A percentile compares a stretch with the other conserved stretches of the same genome.
Conservation (phyloP, 805 yeast genomes). For the Ogataea glucozyma region DNA sequence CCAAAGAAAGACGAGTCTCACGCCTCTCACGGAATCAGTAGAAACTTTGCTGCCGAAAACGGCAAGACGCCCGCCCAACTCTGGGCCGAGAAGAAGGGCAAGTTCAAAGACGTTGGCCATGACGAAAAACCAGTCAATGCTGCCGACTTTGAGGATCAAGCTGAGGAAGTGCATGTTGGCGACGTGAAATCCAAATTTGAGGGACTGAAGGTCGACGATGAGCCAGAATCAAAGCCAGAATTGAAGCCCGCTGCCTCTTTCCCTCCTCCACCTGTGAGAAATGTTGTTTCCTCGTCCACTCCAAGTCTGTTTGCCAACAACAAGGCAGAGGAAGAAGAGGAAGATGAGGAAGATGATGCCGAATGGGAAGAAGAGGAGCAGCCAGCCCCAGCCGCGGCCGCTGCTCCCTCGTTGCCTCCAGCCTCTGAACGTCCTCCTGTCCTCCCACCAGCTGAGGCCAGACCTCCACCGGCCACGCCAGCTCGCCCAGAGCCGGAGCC, state of each 20-base stretch:
- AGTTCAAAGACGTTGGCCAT: slow-evolving; percentile 47
- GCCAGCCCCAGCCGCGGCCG: slow-evolving; percentile 30
- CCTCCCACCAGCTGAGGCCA: slow-evolving; percentile 10
- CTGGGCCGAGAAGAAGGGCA: slow-evolving; percentile 91
- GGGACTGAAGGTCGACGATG: slow-evolving; percentile 27
- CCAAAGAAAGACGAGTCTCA: slow-evolving; percentile 43
- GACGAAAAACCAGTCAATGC: slow-evolving; percentile 36
- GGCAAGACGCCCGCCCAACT: slow-evolving; percentile 94
- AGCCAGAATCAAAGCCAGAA: slow-evolving; percentile 26
- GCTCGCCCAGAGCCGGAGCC: slow-evolving; percentile 26
- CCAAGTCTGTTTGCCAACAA: slow-evolving; percentile 13
- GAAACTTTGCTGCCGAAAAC: slow-evolving; percentile 61
- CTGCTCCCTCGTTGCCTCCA: slow-evolving; percentile 12
- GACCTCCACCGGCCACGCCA: slow-evolving; percentile 24
- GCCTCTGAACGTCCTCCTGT: slow-evolving; percentile 20
- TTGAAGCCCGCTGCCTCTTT: slow-evolving; percentile 14
- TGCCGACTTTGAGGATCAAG: slow-evolving; percentile 20
- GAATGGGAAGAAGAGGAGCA: slow-evolving; percentile 29
- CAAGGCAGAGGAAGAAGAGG: slow-evolving; percentile 21
- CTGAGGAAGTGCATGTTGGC: slow-evolving; percentile 34
- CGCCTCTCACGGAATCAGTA: slow-evolving; percentile 58
- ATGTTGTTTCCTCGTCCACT: slow-evolving; percentile 10
- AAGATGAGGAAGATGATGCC: slow-evolving; percentile 25
- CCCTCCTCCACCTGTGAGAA: slow-evolving; percentile 26
- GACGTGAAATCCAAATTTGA: slow-evolving; percentile 37